Conservation (phyloP, 2,329 filamentous ascomycete genomes). For the Byssothecium circinans region DNA sequence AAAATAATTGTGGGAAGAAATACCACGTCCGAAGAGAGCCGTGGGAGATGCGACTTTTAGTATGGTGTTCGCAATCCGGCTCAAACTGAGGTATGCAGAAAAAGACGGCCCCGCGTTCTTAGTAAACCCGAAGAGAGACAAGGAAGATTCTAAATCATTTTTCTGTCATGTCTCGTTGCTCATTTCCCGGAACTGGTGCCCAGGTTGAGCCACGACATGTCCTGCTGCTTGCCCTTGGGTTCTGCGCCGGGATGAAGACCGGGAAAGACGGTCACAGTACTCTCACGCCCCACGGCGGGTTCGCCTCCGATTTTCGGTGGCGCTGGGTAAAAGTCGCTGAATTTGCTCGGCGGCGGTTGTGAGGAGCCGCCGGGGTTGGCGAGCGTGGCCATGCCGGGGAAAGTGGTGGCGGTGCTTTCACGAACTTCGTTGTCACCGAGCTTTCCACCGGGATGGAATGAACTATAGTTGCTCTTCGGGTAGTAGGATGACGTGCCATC, state of each 20-base stretch:
- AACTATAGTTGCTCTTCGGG: constrained; percentile 60
- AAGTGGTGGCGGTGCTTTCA: constrained; percentile 53
- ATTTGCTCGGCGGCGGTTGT: constrained; percentile 48
- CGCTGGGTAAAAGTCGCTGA: constrained; percentile 50
- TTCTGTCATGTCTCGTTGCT: constrained; percentile 14
- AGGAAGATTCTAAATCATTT: constrained; percentile 2
- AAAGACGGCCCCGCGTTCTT: not conserved
- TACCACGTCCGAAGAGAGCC: not conserved
- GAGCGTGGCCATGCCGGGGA: constrained; percentile 21
- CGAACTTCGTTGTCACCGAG: constrained; percentile 64
- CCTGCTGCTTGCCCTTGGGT: constrained; percentile 47
- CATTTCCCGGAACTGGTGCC: constrained; percentile 46
- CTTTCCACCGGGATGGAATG: constrained; percentile 45
- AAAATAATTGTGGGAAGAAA: constrained; percentile 7
- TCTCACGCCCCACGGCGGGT: constrained; percentile 64
- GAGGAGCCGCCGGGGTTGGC: not conserved
- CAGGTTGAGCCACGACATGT: constrained; percentile 82
- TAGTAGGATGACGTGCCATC: constrained; percentile 40
- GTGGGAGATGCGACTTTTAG: constrained; percentile 1
- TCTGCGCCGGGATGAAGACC: constrained; percentile 21
- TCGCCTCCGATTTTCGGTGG: constrained; percentile 51
- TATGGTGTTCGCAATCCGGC: not conserved
- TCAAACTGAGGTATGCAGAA: not conserved
- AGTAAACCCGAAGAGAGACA: constrained; percentile 6
- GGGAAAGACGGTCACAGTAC: constrained; percentile 45